phyloP scores from a whole-genome alignment of 768 basidiomycete species.

The Mycena galopus region DNA sequence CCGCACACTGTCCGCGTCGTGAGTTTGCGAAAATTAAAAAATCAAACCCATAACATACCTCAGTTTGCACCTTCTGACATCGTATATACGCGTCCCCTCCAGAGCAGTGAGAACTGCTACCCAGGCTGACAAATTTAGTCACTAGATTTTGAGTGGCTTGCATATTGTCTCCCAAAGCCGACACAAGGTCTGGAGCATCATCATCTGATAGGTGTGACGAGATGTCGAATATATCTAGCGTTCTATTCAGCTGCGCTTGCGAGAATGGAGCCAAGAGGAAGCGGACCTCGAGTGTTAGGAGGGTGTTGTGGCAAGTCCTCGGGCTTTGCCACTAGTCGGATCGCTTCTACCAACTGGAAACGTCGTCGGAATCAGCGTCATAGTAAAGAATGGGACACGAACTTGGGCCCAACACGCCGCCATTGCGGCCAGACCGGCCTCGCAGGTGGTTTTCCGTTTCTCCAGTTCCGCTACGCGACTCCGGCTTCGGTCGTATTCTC shows the following conservation, averaged over 20 bases:
- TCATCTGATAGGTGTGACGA: constrained; percentile 56
- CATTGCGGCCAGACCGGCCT: constrained; percentile 80
- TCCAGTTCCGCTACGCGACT: constrained; percentile 74
- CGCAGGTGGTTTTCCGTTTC: constrained; percentile 72
- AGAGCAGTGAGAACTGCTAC: constrained; percentile 50
- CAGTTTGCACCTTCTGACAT: constrained; percentile 68
- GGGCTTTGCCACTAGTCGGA: constrained; percentile 68
- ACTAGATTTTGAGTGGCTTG: constrained; percentile 72
- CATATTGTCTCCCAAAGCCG: constrained; percentile 66
- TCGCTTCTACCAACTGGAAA: constrained; percentile 73
- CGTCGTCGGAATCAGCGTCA: constrained; percentile 18
- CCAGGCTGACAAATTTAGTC: constrained; percentile 65
- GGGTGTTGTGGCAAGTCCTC: constrained; percentile 61
- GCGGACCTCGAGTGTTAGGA: constrained; percentile 58
- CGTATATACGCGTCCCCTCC: constrained; percentile 57
- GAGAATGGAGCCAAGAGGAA: constrained; percentile 6
- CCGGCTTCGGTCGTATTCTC: constrained; percentile 77
- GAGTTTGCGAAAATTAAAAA: constrained; percentile 25
- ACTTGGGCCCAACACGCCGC: constrained; percentile 88
- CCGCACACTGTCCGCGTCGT: constrained; percentile 58
- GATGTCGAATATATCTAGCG: constrained; percentile 62
- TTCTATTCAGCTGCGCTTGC: constrained; percentile 1
- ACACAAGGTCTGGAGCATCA: constrained; percentile 51
- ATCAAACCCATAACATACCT: constrained; percentile 58
- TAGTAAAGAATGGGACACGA: constrained; percentile 30